Base-by-base conservation (phyloP, 208 protist species). In the Trichomonas tenax region DNA sequence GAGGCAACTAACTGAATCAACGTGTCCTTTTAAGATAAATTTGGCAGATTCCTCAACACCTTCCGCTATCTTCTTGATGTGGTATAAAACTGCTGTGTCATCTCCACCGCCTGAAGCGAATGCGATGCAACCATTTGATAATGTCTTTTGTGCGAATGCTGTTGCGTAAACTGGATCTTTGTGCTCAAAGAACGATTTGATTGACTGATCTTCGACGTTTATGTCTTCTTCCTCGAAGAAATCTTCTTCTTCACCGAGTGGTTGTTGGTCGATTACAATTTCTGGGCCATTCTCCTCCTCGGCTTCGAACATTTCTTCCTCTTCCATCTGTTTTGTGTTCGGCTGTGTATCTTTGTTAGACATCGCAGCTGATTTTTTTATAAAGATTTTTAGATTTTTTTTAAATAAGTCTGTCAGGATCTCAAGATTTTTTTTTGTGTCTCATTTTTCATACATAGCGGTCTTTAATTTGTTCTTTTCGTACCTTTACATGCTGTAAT, bases 31-130 rank as follows among this genome's bases (percentile, higher is more conserved):
- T 6, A 93, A 26, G 3, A 48, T 8, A 15, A 93, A 93, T 51
- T 17, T 51, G n/a, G 23, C 26, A 38, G 26, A 0, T 38, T 93
- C 86, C 38, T n/a, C 14, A 8, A 34, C 26, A 46, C 38, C 38
- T 10, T 44, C 40, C 8, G 4, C 11, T 72, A 21, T 72, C 10
- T 15, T 40, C 11, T 84, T 41, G 26, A 93, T 23, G 36, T 93
- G 86, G 45, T 93, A 93, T 38, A 93, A 38, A 51, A 93, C 34
- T 26, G 86, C 86, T 34, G 41, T 48, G 45, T 93, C 86, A 93
- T 93, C 86, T 38, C 86, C 86, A 10, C 86, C 86, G 14, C 86
- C 86, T 38, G 86, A 93, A 48, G 86, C 86, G 46, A 93, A 93
- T 38, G 36, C 86, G 26, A 93, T 51, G 17, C n/a, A 34, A 48